phyloP scores from a whole-genome alignment of 2,329 filamentous ascomycete genomes.

The Apiospora arundinis region DNA sequence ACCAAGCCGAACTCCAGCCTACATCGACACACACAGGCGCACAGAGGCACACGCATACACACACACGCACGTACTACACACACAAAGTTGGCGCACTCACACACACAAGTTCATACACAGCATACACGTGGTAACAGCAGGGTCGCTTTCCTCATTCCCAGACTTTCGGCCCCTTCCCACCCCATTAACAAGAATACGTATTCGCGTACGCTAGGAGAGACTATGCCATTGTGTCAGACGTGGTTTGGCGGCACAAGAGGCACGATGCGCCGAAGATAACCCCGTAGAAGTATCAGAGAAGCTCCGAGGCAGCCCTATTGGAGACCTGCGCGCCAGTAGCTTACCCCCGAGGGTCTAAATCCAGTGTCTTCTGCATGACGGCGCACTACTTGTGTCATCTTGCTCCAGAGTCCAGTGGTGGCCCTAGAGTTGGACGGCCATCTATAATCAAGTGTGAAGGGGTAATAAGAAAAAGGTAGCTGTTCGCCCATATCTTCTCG shows the following conservation, averaged over 20 bases:
- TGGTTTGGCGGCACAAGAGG: constrained; percentile 14
- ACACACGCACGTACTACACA: not conserved
- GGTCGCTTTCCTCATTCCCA: constrained; percentile 1
- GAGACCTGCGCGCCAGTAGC: constrained; percentile 15
- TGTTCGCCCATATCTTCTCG: not conserved
- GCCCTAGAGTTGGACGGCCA: not conserved
- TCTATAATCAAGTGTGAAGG: not conserved
- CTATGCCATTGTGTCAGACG: constrained; percentile 6
- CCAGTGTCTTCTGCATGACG: constrained; percentile 10
- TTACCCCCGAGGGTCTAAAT: constrained; percentile 2
- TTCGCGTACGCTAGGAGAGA: constrained; percentile 7
- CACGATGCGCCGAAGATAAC: constrained; percentile 15
- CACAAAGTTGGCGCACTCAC: not conserved
- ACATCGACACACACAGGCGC: not conserved
- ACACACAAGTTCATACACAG: not conserved
- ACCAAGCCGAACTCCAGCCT: not conserved
- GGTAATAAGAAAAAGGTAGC: not conserved
- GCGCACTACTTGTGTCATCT: constrained; percentile 9
- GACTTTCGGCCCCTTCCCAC: not conserved
- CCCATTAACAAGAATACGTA: not conserved
- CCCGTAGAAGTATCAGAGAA: constrained; percentile 5
- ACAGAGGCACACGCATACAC: not conserved
- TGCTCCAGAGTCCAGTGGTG: constrained; percentile 9
- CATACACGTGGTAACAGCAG: constrained; percentile 16
- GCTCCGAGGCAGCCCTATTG: constrained; percentile 15